A percentile compares a stretch with the other conserved stretches of the same genome.
Evolutionary conservation across 768 basidiomycete species (phyloP).

Genomic region (Hydnum rufescens): DNA sequence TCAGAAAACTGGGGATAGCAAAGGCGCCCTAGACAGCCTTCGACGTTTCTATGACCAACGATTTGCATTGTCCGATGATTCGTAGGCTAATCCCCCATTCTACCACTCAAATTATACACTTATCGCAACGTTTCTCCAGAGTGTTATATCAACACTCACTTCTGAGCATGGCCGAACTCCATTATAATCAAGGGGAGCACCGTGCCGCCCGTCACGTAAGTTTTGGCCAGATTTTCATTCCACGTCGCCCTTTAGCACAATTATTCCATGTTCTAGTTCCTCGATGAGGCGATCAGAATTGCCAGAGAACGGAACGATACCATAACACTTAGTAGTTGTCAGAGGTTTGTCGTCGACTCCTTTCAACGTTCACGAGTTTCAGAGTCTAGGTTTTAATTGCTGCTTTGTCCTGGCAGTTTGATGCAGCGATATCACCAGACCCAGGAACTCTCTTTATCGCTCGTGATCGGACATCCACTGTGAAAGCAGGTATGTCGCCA

Average conservation of each 20-base stretch:
- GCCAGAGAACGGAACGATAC: constrained; percentile 54
- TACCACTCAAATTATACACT: not conserved
- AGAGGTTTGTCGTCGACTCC: constrained; percentile 28
- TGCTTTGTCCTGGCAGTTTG: constrained; percentile 25
- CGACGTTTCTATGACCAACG: constrained; percentile 70
- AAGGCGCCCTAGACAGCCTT: constrained; percentile 46
- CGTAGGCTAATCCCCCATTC: constrained; percentile 28
- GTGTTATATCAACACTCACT: constrained; percentile 65
- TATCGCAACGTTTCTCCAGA: constrained; percentile 19
- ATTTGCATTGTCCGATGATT: constrained; percentile 63
- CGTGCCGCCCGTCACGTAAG: constrained; percentile 47
- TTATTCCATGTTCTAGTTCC: constrained; percentile 25
- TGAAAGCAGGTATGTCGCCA: constrained; percentile 58
- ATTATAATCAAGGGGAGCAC: constrained; percentile 50
- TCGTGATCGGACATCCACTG: constrained; percentile 35
- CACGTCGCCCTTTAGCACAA: not conserved
- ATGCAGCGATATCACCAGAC: constrained; percentile 45
- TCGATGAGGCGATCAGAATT: constrained; percentile 61
- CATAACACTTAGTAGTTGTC: constrained; percentile 56
- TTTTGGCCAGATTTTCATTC: not conserved
- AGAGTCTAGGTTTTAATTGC: too few relatives aligned
- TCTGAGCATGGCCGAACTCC: constrained; percentile 56
- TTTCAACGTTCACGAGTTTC: not conserved
- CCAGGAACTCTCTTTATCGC: constrained; percentile 25
- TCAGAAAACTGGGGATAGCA: constrained; percentile 45